Conservation (phyloP, 140 eudicot genomes). For the Bidens hawaiensis region DNA sequence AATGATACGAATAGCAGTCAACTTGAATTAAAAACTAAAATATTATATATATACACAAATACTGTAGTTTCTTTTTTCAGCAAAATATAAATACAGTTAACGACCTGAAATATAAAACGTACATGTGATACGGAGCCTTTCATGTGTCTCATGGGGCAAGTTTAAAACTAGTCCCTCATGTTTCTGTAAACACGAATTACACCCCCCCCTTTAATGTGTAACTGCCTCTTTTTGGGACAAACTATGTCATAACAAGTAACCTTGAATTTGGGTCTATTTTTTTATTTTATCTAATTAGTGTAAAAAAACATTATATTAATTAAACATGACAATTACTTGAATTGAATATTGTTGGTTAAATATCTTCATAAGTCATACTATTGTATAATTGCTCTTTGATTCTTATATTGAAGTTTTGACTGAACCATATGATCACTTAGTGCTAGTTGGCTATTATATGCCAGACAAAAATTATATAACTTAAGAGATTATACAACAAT, state of each 20-base stretch:
- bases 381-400: too few species aligned
- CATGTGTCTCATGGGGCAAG: neutral
- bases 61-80: neutral
- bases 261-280: too few species aligned
- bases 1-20: slow-evolving; percentile 18
- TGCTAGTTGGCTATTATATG: too few species aligned
- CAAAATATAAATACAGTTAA: slow-evolving; percentile 9
- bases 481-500: neutral
- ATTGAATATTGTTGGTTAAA: too few species aligned
- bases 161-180: neutral
- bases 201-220: slow-evolving; percentile 5
- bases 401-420: too few species aligned
- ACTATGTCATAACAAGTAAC: neutral
- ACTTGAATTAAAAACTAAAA: slow-evolving; percentile 1
- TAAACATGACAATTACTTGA: too few species aligned
- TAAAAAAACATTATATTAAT: too few species aligned
- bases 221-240: too few species aligned
- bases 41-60: neutral
- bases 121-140: slow-evolving; percentile 6
- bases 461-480: too few species aligned
- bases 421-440: too few species aligned
- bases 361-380: too few species aligned
- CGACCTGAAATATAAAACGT: neutral
- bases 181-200: neutral
- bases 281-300: too few species aligned